These are phyloP conservation scores for Escovopsis sp. DNA, from an alignment of 2,329 filamentous ascomycete genomes.

Conservation along the genomic window DNA sequence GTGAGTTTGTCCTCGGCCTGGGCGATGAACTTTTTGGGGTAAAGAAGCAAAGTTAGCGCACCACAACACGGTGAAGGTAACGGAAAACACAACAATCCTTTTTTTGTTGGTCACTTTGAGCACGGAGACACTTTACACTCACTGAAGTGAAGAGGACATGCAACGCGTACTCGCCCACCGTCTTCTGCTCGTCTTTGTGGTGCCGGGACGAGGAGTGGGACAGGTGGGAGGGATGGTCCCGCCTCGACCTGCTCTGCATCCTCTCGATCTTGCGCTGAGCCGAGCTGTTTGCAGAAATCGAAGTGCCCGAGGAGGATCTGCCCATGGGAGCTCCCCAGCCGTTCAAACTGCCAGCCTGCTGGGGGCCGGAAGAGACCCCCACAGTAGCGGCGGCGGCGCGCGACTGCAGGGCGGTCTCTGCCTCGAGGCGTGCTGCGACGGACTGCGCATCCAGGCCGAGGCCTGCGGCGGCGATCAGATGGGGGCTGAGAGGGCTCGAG, in stretches of 20 bases:
- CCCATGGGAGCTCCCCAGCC: slow-evolving; percentile 21
- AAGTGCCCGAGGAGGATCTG: slow-evolving; percentile 31
- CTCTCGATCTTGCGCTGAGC: slow-evolving; percentile 42
- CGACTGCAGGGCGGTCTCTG: slow-evolving; percentile 22
- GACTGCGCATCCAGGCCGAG: slow-evolving; percentile 36
- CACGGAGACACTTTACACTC: slow-evolving; percentile 17
- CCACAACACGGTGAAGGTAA: too few species aligned
- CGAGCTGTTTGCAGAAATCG: slow-evolving; percentile 27
- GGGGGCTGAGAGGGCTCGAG: slow-evolving; percentile 74
- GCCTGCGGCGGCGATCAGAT: slow-evolving; percentile 61
- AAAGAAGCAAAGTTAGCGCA: too few species aligned
- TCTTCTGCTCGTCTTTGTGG: slow-evolving; percentile 65
- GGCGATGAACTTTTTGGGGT: slow-evolving; percentile 56
- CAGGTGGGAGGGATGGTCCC: slow-evolving; percentile 60
- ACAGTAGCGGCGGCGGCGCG: slow-evolving; percentile 27
- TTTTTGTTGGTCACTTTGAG: too few species aligned
- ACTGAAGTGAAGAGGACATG: slow-evolving; percentile 92
- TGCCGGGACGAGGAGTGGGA: slow-evolving; percentile 57
- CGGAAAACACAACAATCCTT: too few species aligned
- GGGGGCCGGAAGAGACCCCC: slow-evolving; percentile 12
- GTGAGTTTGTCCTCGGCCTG: slow-evolving; percentile 95
- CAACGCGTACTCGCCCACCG: slow-evolving; percentile 92
- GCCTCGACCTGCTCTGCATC: slow-evolving; percentile 52
- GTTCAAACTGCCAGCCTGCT: slow-evolving; percentile 10
- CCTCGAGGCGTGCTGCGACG: slow-evolving; percentile 29